phyloP scores from a whole-genome alignment of 2,329 filamentous ascomycete genomes.

The Chaetomiaceae sp. region DNA sequence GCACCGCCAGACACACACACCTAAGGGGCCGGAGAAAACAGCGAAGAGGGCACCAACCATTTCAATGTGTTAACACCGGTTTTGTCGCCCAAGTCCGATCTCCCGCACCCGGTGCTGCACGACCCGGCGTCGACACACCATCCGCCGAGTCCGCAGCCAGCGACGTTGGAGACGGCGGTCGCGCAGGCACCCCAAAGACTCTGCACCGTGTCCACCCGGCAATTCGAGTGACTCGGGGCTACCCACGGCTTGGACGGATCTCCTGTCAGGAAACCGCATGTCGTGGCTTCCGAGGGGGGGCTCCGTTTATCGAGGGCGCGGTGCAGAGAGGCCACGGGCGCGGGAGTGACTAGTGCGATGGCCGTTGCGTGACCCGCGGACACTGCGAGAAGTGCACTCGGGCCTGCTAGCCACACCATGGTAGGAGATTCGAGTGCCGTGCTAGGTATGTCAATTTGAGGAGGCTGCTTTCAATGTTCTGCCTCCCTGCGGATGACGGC shows the following conservation, averaged over 20 bases:
- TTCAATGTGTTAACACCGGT: background rate
- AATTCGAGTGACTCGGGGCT: slow-evolving; percentile 31
- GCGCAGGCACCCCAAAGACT: slow-evolving; percentile 38
- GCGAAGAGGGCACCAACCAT: background rate
- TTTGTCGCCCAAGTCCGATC: background rate
- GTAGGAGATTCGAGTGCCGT: too few relatives aligned
- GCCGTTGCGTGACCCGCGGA: too few relatives aligned
- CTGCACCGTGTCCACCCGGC: slow-evolving; percentile 31
- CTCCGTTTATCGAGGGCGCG: background rate
- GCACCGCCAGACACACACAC: too few relatives aligned
- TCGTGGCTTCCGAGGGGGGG: slow-evolving; percentile 1
- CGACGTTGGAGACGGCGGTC: slow-evolving; percentile 29
- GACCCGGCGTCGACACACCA: background rate
- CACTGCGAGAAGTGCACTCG: too few relatives aligned
- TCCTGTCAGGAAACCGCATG: slow-evolving; percentile 22
- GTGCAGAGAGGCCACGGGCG: too few relatives aligned
- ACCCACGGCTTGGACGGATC: slow-evolving; percentile 27
- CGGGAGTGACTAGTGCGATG: too few relatives aligned
- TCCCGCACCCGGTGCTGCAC: background rate
- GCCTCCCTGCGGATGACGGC: too few relatives aligned
- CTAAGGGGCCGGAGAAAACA: too few relatives aligned
- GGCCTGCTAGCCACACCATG: too few relatives aligned
- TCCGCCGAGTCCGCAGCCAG: slow-evolving; percentile 34
- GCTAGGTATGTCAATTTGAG: too few relatives aligned
- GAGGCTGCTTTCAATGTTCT: too few relatives aligned